Evolutionary conservation across 495 filamentous ascomycete genomes (phyloP), one percentile per base, ranked within the genome.

Genomic region (Aspergillus sclerotiicarbonarius): DNA sequence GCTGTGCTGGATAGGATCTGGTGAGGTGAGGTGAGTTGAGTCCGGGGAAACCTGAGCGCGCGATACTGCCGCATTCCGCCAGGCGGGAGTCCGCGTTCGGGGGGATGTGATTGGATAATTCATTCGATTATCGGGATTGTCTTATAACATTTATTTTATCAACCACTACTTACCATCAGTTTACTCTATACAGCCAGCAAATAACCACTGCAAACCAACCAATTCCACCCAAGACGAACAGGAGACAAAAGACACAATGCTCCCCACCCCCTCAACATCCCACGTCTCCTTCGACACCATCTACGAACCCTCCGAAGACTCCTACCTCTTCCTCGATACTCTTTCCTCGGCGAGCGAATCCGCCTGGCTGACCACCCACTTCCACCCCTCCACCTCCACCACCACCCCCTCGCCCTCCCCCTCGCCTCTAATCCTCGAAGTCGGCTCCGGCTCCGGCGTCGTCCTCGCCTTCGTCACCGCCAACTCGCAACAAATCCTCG

Each of bases 291-390:
- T 90, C 71, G 78, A 88, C 67, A 84, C 84, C 29, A 84, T 97
- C 63, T 98, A 98, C 74, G 90, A 96, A 67, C 94, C 94, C 43
- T 87, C 92, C 10, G 94, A 97, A 73, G 94, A 98, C 72, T 95
- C 91, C 16, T 98, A 87, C 69, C 84, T 98, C n/a, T 80, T 98
- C 33, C 82, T 98, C 25, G 94, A 98, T 76, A 94, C 91, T 0
- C 79, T 98, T 29, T 90, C 91, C n/a, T 86, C 87, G 4, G 41
- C 74, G 9, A 67, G 81, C 12, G 90, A 96, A 72, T 88, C 82
- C 6, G 57, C 78, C 33, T 98, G 92, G 70, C 85, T 97, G 32
- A 73, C 74, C 25, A 37, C 73, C 9, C 83, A 83, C 45, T 96
- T 77, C 53, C 46, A 55, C 55, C 51, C 54, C 63, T 6, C 29